A percentile compares a stretch with the other conserved stretches of the same genome.
Conservation (phyloP, 768 basidiomycete genomes). For the Roridomyces roridus region DNA sequence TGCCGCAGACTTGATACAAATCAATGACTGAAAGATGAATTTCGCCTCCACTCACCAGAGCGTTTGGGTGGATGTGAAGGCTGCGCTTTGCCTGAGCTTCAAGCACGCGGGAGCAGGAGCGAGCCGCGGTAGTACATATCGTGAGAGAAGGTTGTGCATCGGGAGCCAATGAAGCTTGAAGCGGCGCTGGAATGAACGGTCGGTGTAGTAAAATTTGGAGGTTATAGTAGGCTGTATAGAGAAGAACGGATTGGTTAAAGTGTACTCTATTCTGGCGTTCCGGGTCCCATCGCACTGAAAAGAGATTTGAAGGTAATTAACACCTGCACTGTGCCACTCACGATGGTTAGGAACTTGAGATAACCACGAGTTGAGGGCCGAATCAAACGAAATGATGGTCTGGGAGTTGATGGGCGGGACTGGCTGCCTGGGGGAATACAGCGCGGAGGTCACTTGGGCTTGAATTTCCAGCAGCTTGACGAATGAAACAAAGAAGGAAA, state of each 20-base stretch:
- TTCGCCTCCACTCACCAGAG: slow-evolving; percentile 22
- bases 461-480: slow-evolving; percentile 59
- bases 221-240: slow-evolving; percentile 28
- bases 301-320: slow-evolving; percentile 12
- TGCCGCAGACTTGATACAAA: slow-evolving; percentile 19
- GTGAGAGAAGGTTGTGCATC: slow-evolving; percentile 58
- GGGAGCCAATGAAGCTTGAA: slow-evolving; percentile 35
- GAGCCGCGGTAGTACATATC: slow-evolving; percentile 75
- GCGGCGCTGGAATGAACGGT: slow-evolving; percentile 66
- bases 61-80: slow-evolving; percentile 4
- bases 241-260: slow-evolving; percentile 29
- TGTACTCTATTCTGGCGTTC: slow-evolving; percentile 21
- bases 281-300: slow-evolving; percentile 38
- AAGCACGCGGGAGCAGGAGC: slow-evolving; percentile 65
- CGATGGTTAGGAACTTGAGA: slow-evolving; percentile 57
- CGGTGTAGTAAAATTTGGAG: slow-evolving; percentile 69
- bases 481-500: slow-evolving; percentile 51
- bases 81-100: slow-evolving; percentile 41
- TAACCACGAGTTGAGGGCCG: slow-evolving; percentile 67
- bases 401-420: slow-evolving; percentile 53
- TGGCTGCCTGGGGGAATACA: slow-evolving; percentile 61
- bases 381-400: slow-evolving; percentile 66
- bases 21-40: neutral
- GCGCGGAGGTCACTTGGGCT: slow-evolving; percentile 54
- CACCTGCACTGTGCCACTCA: too few species aligned